These are phyloP conservation scores for Aaosphaeria arxii DNA, from an alignment of 2,329 filamentous ascomycete genomes.

Conservation along the genomic window DNA sequence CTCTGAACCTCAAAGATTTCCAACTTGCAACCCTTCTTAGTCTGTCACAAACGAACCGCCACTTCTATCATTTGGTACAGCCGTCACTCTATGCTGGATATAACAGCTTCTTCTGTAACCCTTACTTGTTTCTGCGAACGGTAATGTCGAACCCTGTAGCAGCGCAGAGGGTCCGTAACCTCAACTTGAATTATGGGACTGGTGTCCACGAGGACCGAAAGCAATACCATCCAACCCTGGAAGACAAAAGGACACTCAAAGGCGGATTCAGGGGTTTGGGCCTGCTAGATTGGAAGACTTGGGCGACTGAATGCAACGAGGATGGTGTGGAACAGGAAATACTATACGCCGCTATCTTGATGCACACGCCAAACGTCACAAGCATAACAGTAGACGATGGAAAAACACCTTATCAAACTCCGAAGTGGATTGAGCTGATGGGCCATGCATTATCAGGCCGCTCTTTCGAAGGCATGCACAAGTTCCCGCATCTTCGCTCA, in stretches of 20 bases:
- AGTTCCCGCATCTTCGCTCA: not conserved
- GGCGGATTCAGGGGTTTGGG: slow-evolving; percentile 3
- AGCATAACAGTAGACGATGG: slow-evolving; percentile 14
- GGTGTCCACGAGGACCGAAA: slow-evolving; percentile 5
- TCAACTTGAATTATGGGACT: slow-evolving; percentile 10
- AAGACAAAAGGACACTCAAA: slow-evolving; percentile 26
- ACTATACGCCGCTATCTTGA: slow-evolving; percentile 19
- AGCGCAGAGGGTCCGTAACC: slow-evolving; percentile 1
- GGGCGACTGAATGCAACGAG: slow-evolving; percentile 20
- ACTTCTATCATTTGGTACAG: slow-evolving; percentile 18
- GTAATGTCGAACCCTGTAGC: slow-evolving; percentile 14
- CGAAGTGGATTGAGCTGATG: not conserved
- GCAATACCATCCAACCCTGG: slow-evolving; percentile 13
- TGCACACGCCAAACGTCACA: slow-evolving; percentile 20
- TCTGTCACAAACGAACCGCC: slow-evolving; percentile 19
- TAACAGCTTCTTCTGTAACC: slow-evolving; percentile 18
- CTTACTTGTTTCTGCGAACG: slow-evolving; percentile 27
- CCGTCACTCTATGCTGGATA: slow-evolving; percentile 18
- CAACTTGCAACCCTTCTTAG: slow-evolving; percentile 15
- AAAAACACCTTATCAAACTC: not conserved
- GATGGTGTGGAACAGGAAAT: slow-evolving; percentile 9
- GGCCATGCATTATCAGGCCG: not conserved
- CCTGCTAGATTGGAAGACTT: slow-evolving; percentile 24
- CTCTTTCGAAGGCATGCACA: not conserved
- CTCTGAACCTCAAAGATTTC: slow-evolving; percentile 10